A percentile compares a stretch with the other conserved stretches of the same genome.
These are phyloP conservation scores for Cephalotrichum gorgonifer DNA, from an alignment of 2,329 filamentous ascomycete species.

Conservation along the genomic window DNA sequence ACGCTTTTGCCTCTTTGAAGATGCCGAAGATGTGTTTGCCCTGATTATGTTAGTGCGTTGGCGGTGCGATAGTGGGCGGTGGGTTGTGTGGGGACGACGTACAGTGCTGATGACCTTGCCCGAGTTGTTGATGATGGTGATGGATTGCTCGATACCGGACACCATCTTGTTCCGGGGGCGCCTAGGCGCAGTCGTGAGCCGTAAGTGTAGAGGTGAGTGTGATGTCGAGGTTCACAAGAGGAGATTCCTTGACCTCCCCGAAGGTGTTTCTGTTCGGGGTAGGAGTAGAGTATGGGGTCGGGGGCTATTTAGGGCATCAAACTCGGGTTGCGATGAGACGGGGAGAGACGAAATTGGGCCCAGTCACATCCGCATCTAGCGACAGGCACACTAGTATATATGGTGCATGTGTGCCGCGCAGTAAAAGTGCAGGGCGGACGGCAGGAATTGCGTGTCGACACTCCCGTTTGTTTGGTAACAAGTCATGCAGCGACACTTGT, in stretches of 20 bases:
- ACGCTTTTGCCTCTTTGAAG: constrained; percentile 83
- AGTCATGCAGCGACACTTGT: too few relatives aligned
- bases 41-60: constrained; percentile 29
- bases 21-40: constrained; percentile 83
- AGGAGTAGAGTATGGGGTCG: not conserved
- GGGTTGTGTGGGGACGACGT: constrained; percentile 23
- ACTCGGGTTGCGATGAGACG: too few relatives aligned
- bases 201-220: too few relatives aligned
- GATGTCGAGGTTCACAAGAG: not conserved
- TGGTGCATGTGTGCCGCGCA: too few relatives aligned
- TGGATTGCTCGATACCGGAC: constrained; percentile 44
- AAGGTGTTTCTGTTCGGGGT: not conserved
- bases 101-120: constrained; percentile 87
- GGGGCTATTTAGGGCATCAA: not conserved
- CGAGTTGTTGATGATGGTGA: constrained; percentile 83
- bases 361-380: too few relatives aligned
- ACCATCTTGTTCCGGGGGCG: constrained; percentile 1
- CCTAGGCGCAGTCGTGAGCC: not conserved
- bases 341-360: too few relatives aligned
- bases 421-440: too few relatives aligned
- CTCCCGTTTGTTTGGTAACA: too few relatives aligned
- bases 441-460: too few relatives aligned
- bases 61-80: not conserved
- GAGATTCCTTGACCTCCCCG: not conserved
- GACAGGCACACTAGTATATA: too few relatives aligned